Percentiles rank a stretch among this genome's conserved stretches.
These are phyloP conservation scores for Pelargonium cotyledonis DNA, from an alignment of 441 rosid species.

Conservation along the genomic window DNA sequence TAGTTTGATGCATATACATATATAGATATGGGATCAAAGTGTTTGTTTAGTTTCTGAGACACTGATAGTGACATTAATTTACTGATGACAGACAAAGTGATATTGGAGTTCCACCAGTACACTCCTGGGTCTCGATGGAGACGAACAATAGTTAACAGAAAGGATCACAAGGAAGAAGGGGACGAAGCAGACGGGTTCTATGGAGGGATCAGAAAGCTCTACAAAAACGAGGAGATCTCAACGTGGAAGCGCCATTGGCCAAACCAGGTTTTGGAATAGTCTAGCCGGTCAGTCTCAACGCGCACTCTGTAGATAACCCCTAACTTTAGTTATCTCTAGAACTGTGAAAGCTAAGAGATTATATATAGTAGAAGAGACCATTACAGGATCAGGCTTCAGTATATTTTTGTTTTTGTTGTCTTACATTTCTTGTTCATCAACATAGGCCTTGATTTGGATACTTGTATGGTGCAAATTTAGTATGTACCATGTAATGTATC, in stretches of 20 bases:
- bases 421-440: no score
- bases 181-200: constrained; percentile 9
- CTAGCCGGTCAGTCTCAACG: not conserved
- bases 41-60: not conserved
- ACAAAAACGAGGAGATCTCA: constrained; percentile 15
- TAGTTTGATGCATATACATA: no score
- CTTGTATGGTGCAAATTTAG: not conserved
- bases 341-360: not conserved
- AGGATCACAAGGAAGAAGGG: constrained; percentile 7
- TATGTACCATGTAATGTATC: not conserved
- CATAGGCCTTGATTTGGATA: not conserved
- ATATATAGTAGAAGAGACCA: not conserved
- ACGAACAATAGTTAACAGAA: constrained; percentile 1
- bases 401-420: not conserved
- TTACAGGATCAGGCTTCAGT: not conserved
- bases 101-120: constrained; percentile 2
- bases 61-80: not conserved
- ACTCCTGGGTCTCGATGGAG: constrained; percentile 4
- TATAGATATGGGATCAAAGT: not conserved
- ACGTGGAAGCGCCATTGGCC: constrained; percentile 22
- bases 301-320: constrained; percentile 2
- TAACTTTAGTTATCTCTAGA: not conserved
- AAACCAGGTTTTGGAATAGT: constrained; percentile 14
- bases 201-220: constrained; percentile 23
- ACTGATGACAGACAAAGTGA: not conserved